These are phyloP conservation scores for Xylaria sp. DNA, from an alignment of 2,329 filamentous ascomycete species.

Conservation along the genomic window DNA sequence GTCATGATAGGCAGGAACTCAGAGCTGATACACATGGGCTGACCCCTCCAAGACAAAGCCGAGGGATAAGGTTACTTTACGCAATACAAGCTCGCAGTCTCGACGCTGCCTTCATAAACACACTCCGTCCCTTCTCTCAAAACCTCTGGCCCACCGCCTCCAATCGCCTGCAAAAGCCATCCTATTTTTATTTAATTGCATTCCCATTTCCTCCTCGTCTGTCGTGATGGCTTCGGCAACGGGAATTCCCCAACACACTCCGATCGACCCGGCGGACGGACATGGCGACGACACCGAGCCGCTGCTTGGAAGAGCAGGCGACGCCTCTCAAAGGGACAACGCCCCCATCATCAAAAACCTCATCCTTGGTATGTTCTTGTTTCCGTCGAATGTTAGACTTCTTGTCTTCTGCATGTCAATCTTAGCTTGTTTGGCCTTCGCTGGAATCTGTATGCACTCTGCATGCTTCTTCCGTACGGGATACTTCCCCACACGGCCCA, in stretches of 20 bases:
- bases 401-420: slow-evolving; percentile 1
- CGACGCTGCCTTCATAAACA: neutral
- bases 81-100: neutral
- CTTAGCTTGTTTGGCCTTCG: slow-evolving; percentile 1
- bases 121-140: neutral
- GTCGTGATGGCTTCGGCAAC: slow-evolving; percentile 61
- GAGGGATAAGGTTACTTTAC: neutral
- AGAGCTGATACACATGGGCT: slow-evolving; percentile 6
- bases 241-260: slow-evolving; percentile 52
- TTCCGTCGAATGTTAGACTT: neutral
- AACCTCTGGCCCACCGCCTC: neutral
- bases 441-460: slow-evolving; percentile 5
- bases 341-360: slow-evolving; percentile 65
- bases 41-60: neutral
- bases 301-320: slow-evolving; percentile 64
- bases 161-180: neutral
- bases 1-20: slow-evolving; percentile 12
- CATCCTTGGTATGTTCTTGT: slow-evolving; percentile 56
- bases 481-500: slow-evolving; percentile 3
- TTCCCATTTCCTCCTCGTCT: slow-evolving; percentile 15
- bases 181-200: neutral
- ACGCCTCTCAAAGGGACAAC: slow-evolving; percentile 63
- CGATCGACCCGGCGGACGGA: slow-evolving; percentile 34
- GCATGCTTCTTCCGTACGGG: slow-evolving; percentile 6
- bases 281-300: slow-evolving; percentile 62